Percentiles rank a stretch among this genome's conserved stretches.
Evolutionary conservation across 345 rosid species (phyloP).

Genomic region (Citrus glauca): DNA sequence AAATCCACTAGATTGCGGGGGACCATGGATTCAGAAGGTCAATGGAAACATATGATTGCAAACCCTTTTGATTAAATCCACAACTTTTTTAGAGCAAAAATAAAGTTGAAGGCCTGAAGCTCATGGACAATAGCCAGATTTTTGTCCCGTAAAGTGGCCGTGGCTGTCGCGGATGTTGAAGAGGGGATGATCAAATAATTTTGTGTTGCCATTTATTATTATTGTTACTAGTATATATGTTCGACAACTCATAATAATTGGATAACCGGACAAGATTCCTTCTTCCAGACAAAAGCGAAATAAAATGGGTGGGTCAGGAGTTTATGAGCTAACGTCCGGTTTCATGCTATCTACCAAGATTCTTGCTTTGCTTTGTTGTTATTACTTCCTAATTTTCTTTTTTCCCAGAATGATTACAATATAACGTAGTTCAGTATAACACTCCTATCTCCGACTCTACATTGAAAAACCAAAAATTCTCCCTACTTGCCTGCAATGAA

Average conservation of each 20-base stretch:
- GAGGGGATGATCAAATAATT: not conserved
- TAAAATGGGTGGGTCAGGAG: not conserved
- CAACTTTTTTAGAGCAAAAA: not conserved
- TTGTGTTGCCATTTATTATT: not conserved
- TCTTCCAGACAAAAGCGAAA: not conserved
- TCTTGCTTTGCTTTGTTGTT: not conserved
- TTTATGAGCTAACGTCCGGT: not conserved
- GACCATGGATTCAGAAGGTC: slow-evolving; percentile 8
- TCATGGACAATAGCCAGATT: not conserved
- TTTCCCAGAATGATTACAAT: too few relatives aligned
- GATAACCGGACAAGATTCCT: not conserved
- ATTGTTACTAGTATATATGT: not conserved
- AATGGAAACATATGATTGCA: not conserved
- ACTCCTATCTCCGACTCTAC: too few relatives aligned
- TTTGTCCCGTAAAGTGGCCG: not conserved
- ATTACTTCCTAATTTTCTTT: too few relatives aligned
- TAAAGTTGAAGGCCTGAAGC: too few relatives aligned
- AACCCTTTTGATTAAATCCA: not conserved
- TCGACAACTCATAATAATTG: not conserved
- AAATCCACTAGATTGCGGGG: slow-evolving; percentile 7
- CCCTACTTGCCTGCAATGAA: too few relatives aligned
- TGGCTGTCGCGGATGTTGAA: not conserved
- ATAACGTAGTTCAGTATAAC: too few relatives aligned
- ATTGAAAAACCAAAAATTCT: too few relatives aligned
- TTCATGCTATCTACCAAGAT: not conserved